Percentiles rank a stretch among this genome's conserved stretches.
Conservation (phyloP, 495 filamentous ascomycete species). For the Neurospora intermedia region DNA sequence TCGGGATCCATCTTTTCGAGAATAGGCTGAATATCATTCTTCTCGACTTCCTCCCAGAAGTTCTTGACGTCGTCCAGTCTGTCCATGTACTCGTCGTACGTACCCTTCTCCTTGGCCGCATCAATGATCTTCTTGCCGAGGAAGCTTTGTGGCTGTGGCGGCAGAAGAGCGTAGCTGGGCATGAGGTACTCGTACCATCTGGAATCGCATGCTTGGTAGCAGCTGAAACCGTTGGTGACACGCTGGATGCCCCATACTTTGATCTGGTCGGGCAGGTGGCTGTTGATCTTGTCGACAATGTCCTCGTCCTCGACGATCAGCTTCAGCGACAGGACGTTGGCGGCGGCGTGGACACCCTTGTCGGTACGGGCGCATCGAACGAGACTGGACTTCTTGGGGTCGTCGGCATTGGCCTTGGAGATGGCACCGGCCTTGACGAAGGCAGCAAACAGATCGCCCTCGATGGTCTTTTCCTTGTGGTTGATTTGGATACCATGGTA, state of each 20-base stretch:
- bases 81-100: slow-evolving; percentile 52
- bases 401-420: slow-evolving; percentile 89
- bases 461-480: slow-evolving; percentile 75
- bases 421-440: slow-evolving; percentile 86
- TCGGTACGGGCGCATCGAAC: slow-evolving; percentile 92
- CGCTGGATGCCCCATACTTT: slow-evolving; percentile 84
- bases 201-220: slow-evolving; percentile 86
- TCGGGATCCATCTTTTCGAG: slow-evolving; percentile 39
- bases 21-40: slow-evolving; percentile 64
- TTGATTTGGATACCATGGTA: slow-evolving; percentile 94
- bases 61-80: slow-evolving; percentile 65
- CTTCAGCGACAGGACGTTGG: slow-evolving; percentile 92
- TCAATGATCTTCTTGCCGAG: slow-evolving; percentile 69
- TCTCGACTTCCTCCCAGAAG: slow-evolving; percentile 75
- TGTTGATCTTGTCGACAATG: slow-evolving; percentile 83
- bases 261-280: slow-evolving; percentile 73
- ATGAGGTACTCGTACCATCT: slow-evolving; percentile 95
- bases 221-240: slow-evolving; percentile 77
- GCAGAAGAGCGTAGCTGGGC: slow-evolving; percentile 80
- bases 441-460: slow-evolving; percentile 90
- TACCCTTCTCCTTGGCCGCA: slow-evolving; percentile 56
- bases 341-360: slow-evolving; percentile 95
- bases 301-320: slow-evolving; percentile 87
- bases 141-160: slow-evolving; percentile 78
- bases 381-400: slow-evolving; percentile 91